phyloP scores from a whole-genome alignment of 495 filamentous ascomycete species.

The Mycothermus thermophilus region DNA sequence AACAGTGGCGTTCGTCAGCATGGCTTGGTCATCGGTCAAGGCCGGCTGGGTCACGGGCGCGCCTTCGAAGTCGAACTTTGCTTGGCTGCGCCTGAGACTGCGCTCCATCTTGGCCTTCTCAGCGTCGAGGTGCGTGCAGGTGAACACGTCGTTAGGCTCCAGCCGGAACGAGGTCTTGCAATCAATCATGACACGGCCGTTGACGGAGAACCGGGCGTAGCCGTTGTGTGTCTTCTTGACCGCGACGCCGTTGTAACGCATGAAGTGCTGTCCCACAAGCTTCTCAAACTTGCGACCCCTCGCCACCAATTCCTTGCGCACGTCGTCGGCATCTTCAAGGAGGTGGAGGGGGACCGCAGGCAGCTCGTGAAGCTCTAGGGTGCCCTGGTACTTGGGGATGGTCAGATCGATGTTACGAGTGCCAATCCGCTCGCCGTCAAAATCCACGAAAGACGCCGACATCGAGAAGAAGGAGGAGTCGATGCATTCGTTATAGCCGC shows the following conservation, averaged over 20 bases:
- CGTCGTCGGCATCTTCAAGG: constrained; percentile 8
- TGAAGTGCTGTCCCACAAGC: constrained; percentile 18
- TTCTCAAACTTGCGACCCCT: constrained; percentile 23
- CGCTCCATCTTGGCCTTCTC: constrained; percentile 3
- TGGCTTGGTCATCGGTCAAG: constrained; percentile 19
- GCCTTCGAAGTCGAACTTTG: constrained; percentile 5
- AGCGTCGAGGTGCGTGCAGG: constrained; percentile 4
- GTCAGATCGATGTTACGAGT: constrained; percentile 8
- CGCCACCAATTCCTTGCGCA: constrained; percentile 12
- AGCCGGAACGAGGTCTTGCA: constrained; percentile 20
- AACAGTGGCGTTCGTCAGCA: constrained; percentile 17
- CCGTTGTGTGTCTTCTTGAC: constrained; percentile 14
- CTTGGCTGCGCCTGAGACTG: background rate
- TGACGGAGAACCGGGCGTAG: constrained; percentile 14
- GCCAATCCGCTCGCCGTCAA: constrained; percentile 21
- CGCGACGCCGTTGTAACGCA: constrained; percentile 19
- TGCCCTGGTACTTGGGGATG: constrained; percentile 17
- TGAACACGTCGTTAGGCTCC: constrained; percentile 15
- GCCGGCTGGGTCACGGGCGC: too few species aligned
- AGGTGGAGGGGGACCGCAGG: constrained; percentile 16
- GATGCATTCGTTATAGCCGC: constrained; percentile 12
- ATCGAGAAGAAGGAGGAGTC: constrained; percentile 6
- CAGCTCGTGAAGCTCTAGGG: constrained; percentile 15
- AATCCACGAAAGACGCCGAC: constrained; percentile 16
- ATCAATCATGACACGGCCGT: constrained; percentile 27